Percentiles rank a stretch among this genome's conserved stretches.
Conservation (phyloP, 805 yeast species). For the Metschnikowia sp. region DNA sequence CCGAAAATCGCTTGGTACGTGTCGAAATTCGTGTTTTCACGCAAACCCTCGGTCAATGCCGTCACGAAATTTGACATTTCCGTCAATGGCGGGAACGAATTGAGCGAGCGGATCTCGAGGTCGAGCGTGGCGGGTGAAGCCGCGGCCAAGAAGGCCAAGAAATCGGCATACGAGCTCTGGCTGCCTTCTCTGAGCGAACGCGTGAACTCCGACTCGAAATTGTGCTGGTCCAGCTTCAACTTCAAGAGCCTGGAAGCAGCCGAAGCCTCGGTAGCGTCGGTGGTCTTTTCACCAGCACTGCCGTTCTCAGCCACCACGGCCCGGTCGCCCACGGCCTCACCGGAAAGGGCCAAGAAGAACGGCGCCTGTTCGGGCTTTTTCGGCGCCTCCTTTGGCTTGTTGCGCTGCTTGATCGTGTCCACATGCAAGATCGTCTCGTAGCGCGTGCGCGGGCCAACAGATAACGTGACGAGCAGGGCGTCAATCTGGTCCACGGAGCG, state of each 20-base stretch:
- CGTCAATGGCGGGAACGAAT: slow-evolving; percentile 57
- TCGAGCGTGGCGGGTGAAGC: slow-evolving; percentile 80
- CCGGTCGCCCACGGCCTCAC: slow-evolving; percentile 67
- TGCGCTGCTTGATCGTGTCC: slow-evolving; percentile 80
- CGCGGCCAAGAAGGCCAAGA: slow-evolving; percentile 52
- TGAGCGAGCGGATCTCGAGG: slow-evolving; percentile 79
- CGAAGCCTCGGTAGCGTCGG: slow-evolving; percentile 9
- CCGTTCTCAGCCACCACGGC: slow-evolving; percentile 49
- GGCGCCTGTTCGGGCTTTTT: slow-evolving; percentile 77
- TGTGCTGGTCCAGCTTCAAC: slow-evolving; percentile 32
- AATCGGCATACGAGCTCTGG: slow-evolving; percentile 34
- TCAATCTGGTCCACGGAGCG: slow-evolving; percentile 62
- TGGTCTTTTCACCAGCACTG: background rate
- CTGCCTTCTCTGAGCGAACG: slow-evolving; percentile 54
- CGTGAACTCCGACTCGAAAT: slow-evolving; percentile 76
- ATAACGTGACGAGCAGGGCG: slow-evolving; percentile 63
- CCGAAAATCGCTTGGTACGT: slow-evolving; percentile 77
- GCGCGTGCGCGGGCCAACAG: slow-evolving; percentile 72
- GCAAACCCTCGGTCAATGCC: slow-evolving; percentile 63
- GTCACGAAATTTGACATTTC: slow-evolving; percentile 65
- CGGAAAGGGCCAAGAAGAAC: slow-evolving; percentile 72
- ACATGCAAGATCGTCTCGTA: slow-evolving; percentile 75
- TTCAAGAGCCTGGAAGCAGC: slow-evolving; percentile 32
- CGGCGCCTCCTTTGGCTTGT: slow-evolving; percentile 86
- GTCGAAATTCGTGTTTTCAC: slow-evolving; percentile 62